Conservation (phyloP, 176 grass and related monocot genomes). For the Rhynchospora tenuis region DNA sequence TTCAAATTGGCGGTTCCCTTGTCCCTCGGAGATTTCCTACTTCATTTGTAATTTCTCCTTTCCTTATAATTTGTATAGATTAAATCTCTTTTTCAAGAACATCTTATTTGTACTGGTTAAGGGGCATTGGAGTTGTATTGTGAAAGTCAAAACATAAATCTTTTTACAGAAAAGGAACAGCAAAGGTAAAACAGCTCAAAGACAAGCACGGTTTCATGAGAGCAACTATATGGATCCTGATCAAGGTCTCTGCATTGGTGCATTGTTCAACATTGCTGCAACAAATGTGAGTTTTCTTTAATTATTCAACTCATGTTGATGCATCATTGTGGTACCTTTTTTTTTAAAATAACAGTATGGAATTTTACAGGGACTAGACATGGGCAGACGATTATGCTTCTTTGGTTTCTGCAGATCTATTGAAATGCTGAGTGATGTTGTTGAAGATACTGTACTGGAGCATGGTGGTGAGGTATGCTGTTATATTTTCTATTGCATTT, state of each 20-base stretch:
- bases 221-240: slow-evolving; percentile 89
- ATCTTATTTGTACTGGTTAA: not conserved
- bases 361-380: slow-evolving; percentile 68
- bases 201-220: slow-evolving; percentile 58
- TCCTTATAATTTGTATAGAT: not conserved
- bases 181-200: slow-evolving; percentile 40
- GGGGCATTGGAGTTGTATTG: not conserved
- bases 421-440: slow-evolving; percentile 95
- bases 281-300: slow-evolving; percentile 57
- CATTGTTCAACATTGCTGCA: slow-evolving; percentile 94
- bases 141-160: slow-evolving; percentile 5
- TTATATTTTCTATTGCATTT: not conserved
- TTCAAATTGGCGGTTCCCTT: slow-evolving; percentile 83
- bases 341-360: slow-evolving; percentile 19
- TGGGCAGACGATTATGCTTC: slow-evolving; percentile 89
- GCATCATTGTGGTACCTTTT: not conserved
- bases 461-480: slow-evolving; percentile 82
- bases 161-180: slow-evolving; percentile 58
- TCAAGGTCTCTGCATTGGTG: slow-evolving; percentile 89
- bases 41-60: slow-evolving; percentile 38
- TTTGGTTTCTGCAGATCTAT: slow-evolving; percentile 94
- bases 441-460: slow-evolving; percentile 90
- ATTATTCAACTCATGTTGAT: not conserved
- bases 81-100: not conserved
- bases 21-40: slow-evolving; percentile 50